Evolutionary conservation across 2,329 filamentous ascomycete genomes (phyloP), one percentile per base, ranked within the genome.

Genomic region (Ceratocystis cubensis): DNA sequence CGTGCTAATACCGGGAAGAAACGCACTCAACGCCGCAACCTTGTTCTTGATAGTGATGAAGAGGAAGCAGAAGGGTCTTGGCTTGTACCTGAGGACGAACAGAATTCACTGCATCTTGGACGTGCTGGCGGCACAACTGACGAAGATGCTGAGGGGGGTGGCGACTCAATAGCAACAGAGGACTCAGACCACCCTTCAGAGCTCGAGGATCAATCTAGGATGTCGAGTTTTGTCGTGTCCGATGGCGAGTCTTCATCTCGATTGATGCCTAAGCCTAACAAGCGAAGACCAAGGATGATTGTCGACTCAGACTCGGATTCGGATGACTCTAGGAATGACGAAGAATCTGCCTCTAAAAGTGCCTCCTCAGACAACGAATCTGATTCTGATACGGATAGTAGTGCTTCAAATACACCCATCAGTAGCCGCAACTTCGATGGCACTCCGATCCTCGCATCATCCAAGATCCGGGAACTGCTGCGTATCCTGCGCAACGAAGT

Each of bases 381-480:
- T 4, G 72, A 71, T 2, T 73, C 75, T 0, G 73, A 74, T 41
- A 75, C 53, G 6, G 53, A 57, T 8, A 30, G 33, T 2, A 59
- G 25, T 59, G 25, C 28, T n/a, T 2, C 28, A 15, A 30, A 37
- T 8, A n/a, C 15, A 6, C 8, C 56, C 15, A 17, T 59, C 13
- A 3, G 6, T 15, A n/a, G 56, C 17, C 56, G 56, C 13, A n/a
- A 20, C 4, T 69, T 73, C 1, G 72, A 72, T 8, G 71, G 71
- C 8, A 72, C 37, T 71, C 73, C 0, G 33, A 79, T 88, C 44
- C 78, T 84, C 30, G 82, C 85, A 1, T 99, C 94, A 0, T 93
- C 94, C 71, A 99, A 99, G 78, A 95, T 99, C 72, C 86, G 88
- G 57, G 86, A 94, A 71, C 82, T 97, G 22, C 83, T 96, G 72